These are phyloP conservation scores for Dichotomopilus funicola DNA, from an alignment of 2,329 filamentous ascomycete genomes.

Conservation along the genomic window DNA sequence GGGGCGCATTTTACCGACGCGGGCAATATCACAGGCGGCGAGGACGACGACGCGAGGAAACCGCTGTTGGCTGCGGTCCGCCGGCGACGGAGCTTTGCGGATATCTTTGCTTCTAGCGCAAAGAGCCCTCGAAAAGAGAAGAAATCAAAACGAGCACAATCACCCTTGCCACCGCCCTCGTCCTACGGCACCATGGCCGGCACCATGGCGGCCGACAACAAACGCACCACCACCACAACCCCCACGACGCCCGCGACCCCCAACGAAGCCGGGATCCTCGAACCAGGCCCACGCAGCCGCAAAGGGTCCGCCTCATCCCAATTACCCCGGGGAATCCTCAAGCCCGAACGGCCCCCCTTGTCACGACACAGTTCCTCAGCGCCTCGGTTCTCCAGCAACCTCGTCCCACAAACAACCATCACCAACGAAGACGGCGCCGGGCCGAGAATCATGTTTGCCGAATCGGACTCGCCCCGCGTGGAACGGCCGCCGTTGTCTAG, in stretches of 20 bases:
- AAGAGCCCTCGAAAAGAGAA: conserved; percentile 25
- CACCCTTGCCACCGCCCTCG: conserved; percentile 1
- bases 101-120: conserved; percentile 28
- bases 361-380: conserved; percentile 39
- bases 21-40: conserved; percentile 34
- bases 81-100: conserved; percentile 37
- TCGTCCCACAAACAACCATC: conserved; percentile 64
- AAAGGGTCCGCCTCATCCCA: conserved; percentile 1
- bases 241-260: background rate
- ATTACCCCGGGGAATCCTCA: conserved; percentile 10
- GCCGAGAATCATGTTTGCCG: conserved; percentile 69
- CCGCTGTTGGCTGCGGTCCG: conserved; percentile 23
- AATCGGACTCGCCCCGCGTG: conserved; percentile 30
- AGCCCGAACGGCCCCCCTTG: conserved; percentile 19
- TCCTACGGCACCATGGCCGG: conserved; percentile 23
- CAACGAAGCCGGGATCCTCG: background rate
- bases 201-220: too few species aligned
- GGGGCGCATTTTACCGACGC: conserved; percentile 33
- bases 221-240: too few species aligned
- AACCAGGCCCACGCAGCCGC: background rate
- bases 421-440: conserved; percentile 58
- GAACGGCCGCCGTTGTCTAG: conserved; percentile 37
- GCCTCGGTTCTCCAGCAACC: conserved; percentile 63
- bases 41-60: conserved; percentile 31
- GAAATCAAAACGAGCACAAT: conserved; percentile 13